These are phyloP conservation scores for Russula sp. DNA, from an alignment of 768 basidiomycete genomes.

Conservation along the genomic window DNA sequence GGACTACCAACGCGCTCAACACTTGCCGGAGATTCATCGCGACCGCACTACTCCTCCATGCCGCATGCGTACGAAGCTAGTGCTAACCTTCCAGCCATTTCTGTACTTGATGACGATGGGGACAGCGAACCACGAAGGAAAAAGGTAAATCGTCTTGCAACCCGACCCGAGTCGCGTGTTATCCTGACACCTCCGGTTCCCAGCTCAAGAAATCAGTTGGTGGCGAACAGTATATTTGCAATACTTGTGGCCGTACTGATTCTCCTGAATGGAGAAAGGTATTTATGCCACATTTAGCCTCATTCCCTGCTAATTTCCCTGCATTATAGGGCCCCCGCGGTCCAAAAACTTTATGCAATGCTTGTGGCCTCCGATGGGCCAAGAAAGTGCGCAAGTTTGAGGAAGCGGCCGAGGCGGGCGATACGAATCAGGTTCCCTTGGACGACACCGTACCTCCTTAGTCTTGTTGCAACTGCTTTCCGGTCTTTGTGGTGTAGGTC, in stretches of 20 bases:
- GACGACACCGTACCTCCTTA: constrained; percentile 21
- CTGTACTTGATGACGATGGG: constrained; percentile 36
- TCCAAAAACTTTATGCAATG: constrained; percentile 97
- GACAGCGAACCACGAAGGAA: constrained; percentile 55
- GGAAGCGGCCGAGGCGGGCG: constrained; percentile 29
- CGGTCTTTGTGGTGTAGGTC: not conserved
- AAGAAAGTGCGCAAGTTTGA: constrained; percentile 51
- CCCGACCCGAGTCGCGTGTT: not conserved
- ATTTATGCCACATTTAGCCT: not conserved
- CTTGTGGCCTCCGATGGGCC: constrained; percentile 91
- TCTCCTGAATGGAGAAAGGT: constrained; percentile 98
- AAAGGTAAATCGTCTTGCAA: constrained; percentile 38
- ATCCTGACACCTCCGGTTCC: constrained; percentile 3
- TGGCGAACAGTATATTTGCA: constrained; percentile 74
- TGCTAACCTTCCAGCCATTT: not conserved
- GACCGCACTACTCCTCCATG: constrained; percentile 8
- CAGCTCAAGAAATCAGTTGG: constrained; percentile 34
- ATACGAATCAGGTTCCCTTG: constrained; percentile 21
- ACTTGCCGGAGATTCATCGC: constrained; percentile 4
- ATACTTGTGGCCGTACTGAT: constrained; percentile 90
- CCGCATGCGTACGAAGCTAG: constrained; percentile 14
- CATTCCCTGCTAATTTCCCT: not conserved
- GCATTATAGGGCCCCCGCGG: constrained; percentile 72
- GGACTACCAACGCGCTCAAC: constrained; percentile 8
- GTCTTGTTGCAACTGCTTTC: not conserved